Base-by-base conservation (phyloP, 805 yeast species). In the Yamadazyma laniorum region DNA sequence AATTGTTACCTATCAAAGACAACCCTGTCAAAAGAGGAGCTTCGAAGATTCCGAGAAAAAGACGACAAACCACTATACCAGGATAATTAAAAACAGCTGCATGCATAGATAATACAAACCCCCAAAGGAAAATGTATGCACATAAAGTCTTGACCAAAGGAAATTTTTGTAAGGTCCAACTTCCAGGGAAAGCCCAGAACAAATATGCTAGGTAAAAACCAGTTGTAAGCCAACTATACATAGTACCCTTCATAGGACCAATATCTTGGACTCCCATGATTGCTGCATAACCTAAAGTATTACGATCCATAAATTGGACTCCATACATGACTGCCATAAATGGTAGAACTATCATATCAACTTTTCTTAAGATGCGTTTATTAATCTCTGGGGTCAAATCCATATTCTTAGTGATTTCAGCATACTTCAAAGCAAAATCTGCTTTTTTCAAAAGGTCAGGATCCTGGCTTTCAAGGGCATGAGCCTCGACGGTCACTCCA, bases 81-180 rank as follows among this genome's bases (percentile, higher is more conserved):
- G 64, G 58, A 40, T 63, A 67, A 19, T 19, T 34, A 21, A 15
- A 35, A 2, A 79, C 68, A 2, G 72, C 74, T 3, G 82, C 71
- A 44, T 74, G 77, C n/a, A 76, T 59, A 27, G 75, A 63, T 22
- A 79, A 58, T 11, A 77, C 55, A 56, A 50, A 37, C n/a, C 88
- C 88, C 89, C 90, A 83, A 1, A 75, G 35, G n/a, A 77, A 50
- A 28, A 81, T 70, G 43, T 71, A 70, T 2, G 57, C 45, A 7
- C 75, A 61, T 3, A 74, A 63, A 3, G 77, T 56, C 45, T 75
- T 77, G 3, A 79, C 68, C 44, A 82, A 66, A 3, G 82, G 83
- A 34, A 78, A 71, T 36, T 66, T 65, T 55, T 83, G 88, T 18
- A 79, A 50, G 1, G 70, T 37, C 34, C 63, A 50, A 11, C 65